Conservation (phyloP, 2,329 filamentous ascomycete species). For the Fusarium paranaense region DNA sequence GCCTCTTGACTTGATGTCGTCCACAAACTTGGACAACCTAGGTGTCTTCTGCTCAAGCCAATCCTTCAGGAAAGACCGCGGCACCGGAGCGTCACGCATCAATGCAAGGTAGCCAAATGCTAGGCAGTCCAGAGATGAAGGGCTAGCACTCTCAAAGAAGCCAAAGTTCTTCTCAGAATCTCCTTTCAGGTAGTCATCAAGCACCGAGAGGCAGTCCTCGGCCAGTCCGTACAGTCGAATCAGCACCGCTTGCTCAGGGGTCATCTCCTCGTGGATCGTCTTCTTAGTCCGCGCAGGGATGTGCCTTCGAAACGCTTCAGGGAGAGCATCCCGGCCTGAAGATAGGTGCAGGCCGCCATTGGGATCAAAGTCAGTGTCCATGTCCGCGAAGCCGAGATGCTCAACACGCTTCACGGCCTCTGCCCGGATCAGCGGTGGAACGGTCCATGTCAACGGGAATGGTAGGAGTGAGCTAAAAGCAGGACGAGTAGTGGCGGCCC, state of each 20-base stretch:
- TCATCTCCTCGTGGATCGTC: constrained; percentile 71
- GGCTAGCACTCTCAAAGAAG: constrained; percentile 44
- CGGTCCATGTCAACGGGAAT: constrained; percentile 89
- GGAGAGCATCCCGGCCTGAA: constrained; percentile 51
- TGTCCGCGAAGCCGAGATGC: constrained; percentile 74
- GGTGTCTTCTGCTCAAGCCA: constrained; percentile 52
- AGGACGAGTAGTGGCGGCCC: constrained; percentile 79
- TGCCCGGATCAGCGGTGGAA: constrained; percentile 79
- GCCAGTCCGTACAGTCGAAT: constrained; percentile 83
- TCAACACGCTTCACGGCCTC: constrained; percentile 77
- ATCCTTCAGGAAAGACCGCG: constrained; percentile 55
- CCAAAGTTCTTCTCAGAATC: constrained; percentile 40
- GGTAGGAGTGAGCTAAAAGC: constrained; percentile 83
- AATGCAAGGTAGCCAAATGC: constrained; percentile 83
- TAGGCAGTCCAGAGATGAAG: constrained; percentile 76
- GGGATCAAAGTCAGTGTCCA: constrained; percentile 70
- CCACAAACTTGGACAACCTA: constrained; percentile 48
- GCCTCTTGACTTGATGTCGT: constrained; percentile 43
- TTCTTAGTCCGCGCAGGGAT: constrained; percentile 59
- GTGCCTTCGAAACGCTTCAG: constrained; percentile 55
- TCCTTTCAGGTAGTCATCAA: constrained; percentile 66
- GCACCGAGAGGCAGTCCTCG: constrained; percentile 75
- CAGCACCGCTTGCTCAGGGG: constrained; percentile 76
- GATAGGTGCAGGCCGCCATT: constrained; percentile 52
- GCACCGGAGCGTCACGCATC: constrained; percentile 67